Evolutionary conservation across 2,329 filamentous ascomycete genomes (phyloP).

Genomic region (Venturiaceae sp.): DNA sequence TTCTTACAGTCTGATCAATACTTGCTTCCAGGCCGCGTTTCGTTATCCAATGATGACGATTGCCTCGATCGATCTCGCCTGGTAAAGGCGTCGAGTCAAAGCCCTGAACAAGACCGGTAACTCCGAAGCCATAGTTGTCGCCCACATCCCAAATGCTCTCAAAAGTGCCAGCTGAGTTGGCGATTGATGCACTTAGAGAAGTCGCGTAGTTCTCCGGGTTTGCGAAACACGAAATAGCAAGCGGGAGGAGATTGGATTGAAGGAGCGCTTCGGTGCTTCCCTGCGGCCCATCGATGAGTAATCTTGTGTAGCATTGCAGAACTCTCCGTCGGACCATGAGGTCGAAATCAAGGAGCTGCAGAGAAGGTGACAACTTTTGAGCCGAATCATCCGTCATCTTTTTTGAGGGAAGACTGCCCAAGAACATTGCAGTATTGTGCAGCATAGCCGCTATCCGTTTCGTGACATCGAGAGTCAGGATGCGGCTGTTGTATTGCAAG

Average conservation of each 20-base stretch:
- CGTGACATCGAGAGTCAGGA: slow-evolving; percentile 88
- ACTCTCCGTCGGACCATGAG: slow-evolving; percentile 90
- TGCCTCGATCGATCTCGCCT: slow-evolving; percentile 40
- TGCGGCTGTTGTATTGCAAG: slow-evolving; percentile 81
- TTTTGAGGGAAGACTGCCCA: slow-evolving; percentile 74
- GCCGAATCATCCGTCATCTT: slow-evolving; percentile 80
- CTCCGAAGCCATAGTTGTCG: slow-evolving; percentile 90
- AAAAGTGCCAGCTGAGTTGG: slow-evolving; percentile 78
- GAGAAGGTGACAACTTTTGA: slow-evolving; percentile 70
- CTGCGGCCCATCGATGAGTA: slow-evolving; percentile 78
- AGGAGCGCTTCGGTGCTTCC: slow-evolving; percentile 78
- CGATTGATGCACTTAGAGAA: slow-evolving; percentile 82
- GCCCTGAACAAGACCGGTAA: slow-evolving; percentile 74
- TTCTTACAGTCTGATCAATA: slow-evolving; percentile 44
- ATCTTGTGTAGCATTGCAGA: slow-evolving; percentile 86
- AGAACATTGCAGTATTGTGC: slow-evolving; percentile 83
- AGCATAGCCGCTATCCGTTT: slow-evolving; percentile 90
- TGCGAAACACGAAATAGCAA: slow-evolving; percentile 85
- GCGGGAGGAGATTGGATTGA: slow-evolving; percentile 82
- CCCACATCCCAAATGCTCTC: slow-evolving; percentile 92
- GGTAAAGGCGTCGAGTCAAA: slow-evolving; percentile 63
- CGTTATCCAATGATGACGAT: slow-evolving; percentile 39
- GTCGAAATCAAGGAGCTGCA: slow-evolving; percentile 84
- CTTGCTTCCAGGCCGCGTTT: slow-evolving; percentile 52
- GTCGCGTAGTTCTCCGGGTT: slow-evolving; percentile 83